Base-by-base conservation (phyloP, 2,329 filamentous ascomycete genomes). In the Sclerotinia spermophila region DNA sequence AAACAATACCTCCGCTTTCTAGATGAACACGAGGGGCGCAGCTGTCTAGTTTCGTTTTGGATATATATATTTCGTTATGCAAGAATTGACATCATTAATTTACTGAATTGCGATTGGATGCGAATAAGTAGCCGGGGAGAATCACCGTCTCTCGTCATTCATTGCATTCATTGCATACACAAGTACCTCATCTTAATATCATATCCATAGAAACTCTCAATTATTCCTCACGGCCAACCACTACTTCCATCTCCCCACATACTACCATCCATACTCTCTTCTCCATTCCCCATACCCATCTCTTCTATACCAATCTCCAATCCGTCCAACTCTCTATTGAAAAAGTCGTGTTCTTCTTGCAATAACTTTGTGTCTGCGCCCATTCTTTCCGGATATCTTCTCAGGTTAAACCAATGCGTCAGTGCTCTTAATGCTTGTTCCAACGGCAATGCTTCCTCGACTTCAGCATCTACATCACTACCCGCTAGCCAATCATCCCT, bases 401-500 rank as follows among this genome's bases (percentile, higher is more conserved):
- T 87, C 76, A 97, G 83, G 80, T 97, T 97, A 84, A 92, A 93
- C 94, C 96, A 99, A 80, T 97, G 94, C 68, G 95, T 97, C 74
- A 99, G 81, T 56, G 92, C 93, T 58, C 96, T 85, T 59, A 98
- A 84, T 0, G 93, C 94, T 83, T 97, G 94, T 81, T 99, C 96
- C 11, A 97, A 84, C 2, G 95, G 95, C 76, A 98, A 83, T 21
- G 94, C 93, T 79, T 97, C 93, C 78, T 98, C 96, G 1, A 98
- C 94, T 75, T 97, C 95, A 0, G 91, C 92, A 77, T 99, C 96
- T 1, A 98, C 90, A 79, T 97, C 94, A 72, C 91, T 92, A 7
- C 95, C 95, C 0, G 92, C 90, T 1, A 98, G 86, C 95, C 96
- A 98, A 81, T 97, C 96, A 78, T 99, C 96, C 42, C 95, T 87